These are phyloP conservation scores for Pythium utonaiense DNA, from an alignment of 352 stramenopile species.

Conservation along the genomic window DNA sequence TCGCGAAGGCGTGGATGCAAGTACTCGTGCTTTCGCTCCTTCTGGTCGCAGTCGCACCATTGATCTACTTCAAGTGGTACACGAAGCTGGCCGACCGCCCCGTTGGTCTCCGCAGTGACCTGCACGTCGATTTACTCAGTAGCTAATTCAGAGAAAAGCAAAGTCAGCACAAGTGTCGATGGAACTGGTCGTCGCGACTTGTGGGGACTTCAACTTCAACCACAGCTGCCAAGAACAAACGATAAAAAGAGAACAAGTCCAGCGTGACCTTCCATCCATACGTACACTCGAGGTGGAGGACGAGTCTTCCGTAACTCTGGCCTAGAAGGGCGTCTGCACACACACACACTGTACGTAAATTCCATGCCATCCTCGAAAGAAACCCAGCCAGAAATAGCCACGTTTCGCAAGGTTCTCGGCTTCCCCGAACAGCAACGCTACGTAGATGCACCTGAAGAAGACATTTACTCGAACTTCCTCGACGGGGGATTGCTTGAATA, in stretches of 20 bases:
- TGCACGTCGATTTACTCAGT: constrained; percentile 41
- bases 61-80: constrained; percentile 82
- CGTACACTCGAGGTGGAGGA: not conserved
- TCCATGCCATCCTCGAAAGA: not conserved
- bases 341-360: too few relatives aligned
- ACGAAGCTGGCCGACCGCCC: constrained; percentile 56
- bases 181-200: not conserved
- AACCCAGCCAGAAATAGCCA: not conserved
- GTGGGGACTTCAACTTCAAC: constrained; percentile 18
- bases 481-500: not conserved
- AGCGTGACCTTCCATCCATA: not conserved
- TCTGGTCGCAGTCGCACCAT: constrained; percentile 35
- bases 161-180: not conserved
- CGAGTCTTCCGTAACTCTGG: too few relatives aligned
- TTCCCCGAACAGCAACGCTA: not conserved
- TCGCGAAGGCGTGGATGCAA: constrained; percentile 61
- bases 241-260: not conserved
- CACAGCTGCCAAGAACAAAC: constrained; percentile 7
- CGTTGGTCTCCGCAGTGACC: constrained; percentile 46
- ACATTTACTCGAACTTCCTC: too few relatives aligned
- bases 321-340: too few relatives aligned
- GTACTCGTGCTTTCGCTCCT: constrained; percentile 38
- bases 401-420: not conserved
- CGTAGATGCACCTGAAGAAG: too few relatives aligned
- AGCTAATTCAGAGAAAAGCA: too few relatives aligned